Evolutionary conservation across 2,329 filamentous ascomycete genomes (phyloP), one percentile per base, ranked within the genome.

Genomic region (Dactylella cylindrospora): DNA sequence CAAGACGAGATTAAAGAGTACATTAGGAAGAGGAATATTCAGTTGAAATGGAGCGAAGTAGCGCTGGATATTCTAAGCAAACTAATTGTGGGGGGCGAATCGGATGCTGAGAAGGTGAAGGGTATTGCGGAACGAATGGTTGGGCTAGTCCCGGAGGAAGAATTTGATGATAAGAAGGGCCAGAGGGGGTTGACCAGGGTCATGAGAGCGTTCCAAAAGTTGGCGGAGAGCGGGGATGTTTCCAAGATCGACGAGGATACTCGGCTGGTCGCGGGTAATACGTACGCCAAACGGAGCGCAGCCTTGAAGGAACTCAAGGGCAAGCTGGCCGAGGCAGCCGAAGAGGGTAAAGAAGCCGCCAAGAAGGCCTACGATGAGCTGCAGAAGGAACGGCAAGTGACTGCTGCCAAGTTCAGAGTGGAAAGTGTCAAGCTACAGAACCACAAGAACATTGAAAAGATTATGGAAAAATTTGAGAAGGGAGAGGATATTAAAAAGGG

Each of bases 1-100:
- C 33, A 54, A 38, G 57, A 54, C 9, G 57, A 36, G 8, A 8
- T 49, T 2, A 36, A 20, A 22, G 43, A 54, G 9, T 22, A 32
- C 3, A 25, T 61, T 15, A 31, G 19, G 17, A 53, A 41, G 47
- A 46, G 55, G 17, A 61, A 61, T 12, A 36, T 49, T 5, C 19
- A 40, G 22, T 39, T 61, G 35, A 61, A 49, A 28, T 62, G 57
- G 57, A 43, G 23, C 13, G 57, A 62, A 20, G 49, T 62, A 15
- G 43, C 25, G 7, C 15, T 62, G 25, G 57, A 62, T 13, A 35
- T 62, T 13, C 46, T 62, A 36, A 62, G 49, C 20, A 53, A 47
- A 23, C 22, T 62, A 26, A 5, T 62, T 5, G 25, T 54, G 5
- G 55, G 36, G 2, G 52, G 52, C 13, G 38, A 61, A 13, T 36